Evolutionary conservation across 2,329 filamentous ascomycete species (phyloP).

Genomic region (Alternaria angustiovoidea): DNA sequence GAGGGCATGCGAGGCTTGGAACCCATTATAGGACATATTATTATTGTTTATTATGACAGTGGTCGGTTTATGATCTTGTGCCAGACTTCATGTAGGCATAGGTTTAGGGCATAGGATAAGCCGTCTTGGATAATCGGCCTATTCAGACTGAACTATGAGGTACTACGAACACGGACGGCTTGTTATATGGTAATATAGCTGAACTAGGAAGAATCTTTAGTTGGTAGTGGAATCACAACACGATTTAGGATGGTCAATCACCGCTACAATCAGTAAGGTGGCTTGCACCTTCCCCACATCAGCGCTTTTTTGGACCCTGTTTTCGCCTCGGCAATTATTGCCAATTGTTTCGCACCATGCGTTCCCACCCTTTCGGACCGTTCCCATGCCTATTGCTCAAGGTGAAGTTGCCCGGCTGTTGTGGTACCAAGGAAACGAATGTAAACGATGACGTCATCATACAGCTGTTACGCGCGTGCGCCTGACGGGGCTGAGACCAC

Average conservation of each 20-base stretch:
- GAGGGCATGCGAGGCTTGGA: background rate
- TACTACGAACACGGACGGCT: background rate
- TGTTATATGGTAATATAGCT: constrained; percentile 1
- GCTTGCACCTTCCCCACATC: constrained; percentile 7
- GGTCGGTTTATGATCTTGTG: background rate
- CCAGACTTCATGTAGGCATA: background rate
- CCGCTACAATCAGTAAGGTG: background rate
- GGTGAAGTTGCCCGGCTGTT: constrained; percentile 4
- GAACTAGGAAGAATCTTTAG: background rate
- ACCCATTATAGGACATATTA: constrained; percentile 20
- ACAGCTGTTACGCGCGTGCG: constrained; percentile 16
- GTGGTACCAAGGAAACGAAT: background rate
- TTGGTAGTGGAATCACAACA: background rate
- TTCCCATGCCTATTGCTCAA: constrained; percentile 18
- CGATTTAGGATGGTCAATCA: background rate
- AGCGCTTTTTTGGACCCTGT: background rate
- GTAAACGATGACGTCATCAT: constrained; percentile 25
- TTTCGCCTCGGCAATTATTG: constrained; percentile 7
- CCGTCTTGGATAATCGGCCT: background rate
- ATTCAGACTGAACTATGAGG: background rate
- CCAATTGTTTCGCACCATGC: background rate
- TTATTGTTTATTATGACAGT: constrained; percentile 22
- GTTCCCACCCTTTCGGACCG: background rate
- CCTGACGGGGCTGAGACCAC: constrained; percentile 14
- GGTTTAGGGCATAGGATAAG: background rate